Evolutionary conservation across 345 rosid genomes (phyloP), one percentile per base, ranked within the genome.

Genomic region (Diplotaxis tenuifolia): DNA sequence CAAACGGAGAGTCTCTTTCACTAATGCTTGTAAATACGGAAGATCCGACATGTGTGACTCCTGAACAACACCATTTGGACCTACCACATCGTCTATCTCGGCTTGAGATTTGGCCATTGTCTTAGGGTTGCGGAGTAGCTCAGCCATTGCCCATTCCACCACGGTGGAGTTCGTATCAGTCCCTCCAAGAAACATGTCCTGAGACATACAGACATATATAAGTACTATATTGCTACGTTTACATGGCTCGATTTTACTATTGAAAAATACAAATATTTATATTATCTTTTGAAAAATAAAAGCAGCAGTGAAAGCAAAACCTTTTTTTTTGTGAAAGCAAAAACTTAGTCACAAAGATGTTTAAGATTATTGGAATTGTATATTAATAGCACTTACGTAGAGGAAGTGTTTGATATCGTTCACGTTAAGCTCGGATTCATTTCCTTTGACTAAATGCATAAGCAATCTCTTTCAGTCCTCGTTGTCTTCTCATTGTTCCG

Each of bases 111-210:
- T 82, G 50, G 40, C 50, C 83, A 86, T 69, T 32, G 74, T 38
- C 2, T 78, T 72, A 0, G 83, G 87, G 54, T 81, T 78, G 55
- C 77, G 63, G 2, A 90, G 72, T 52, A 90, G 87, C 73, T 90
- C 92, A 0, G 92, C 75, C 68, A 90, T 1, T 34, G 92, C 89
- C 94, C 94, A 88, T 62, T 88, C 96, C 7, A 80, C 66, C 8
- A 85, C 83, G 75, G 85, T 77, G 38, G 89, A 81, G 40, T 85
- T 86, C 27, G 90, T 90, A 55, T 87, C 92, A 38, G 87, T 45
- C 11, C 89, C 89, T 6, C 87, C 90, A 53, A 84, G 0, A 70
- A 88, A 83, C 64, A 90, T 63, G 77, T 90, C 96, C 93, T 90
- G 81, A 55, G 16, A 23, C 18, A 53, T 22, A 61, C 5, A 29